Evolutionary conservation across 2,329 filamentous ascomycete species (phyloP), one percentile per base, ranked within the genome.

Genomic region (Aspergillus jensenii): DNA sequence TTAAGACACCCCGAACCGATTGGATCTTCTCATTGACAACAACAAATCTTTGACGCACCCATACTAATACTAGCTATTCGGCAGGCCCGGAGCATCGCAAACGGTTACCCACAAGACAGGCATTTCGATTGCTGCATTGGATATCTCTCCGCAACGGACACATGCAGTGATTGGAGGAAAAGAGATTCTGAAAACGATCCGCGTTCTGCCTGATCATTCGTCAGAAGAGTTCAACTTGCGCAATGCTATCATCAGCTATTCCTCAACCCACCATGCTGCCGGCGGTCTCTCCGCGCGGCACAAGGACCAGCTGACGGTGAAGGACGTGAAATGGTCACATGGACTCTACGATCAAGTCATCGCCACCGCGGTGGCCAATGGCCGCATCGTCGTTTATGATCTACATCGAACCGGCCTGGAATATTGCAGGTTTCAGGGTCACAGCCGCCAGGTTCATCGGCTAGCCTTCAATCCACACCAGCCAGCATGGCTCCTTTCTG

Each of bases 301-400:
- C 68, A 81, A 83, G 61, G 82, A 86, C 59, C 83, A 83, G 59
- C 77, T 87, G 61, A 83, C 84, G 54, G 84, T 87, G 62, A 84
- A 84, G 60, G 86, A 88, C 71, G 86, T 88, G 31, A 87, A 87
- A 62, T 88, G 86, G 86, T 87, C 86, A 52, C 85, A 87, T 73
- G 82, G 84, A 59, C 79, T 80, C 53, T 86, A 81, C 68, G 81
- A 81, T 65, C 81, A 82, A 59, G 82, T 82, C 64, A 84, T 88
- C 62, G 85, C 85, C 40, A 87, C 85, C 11, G 86, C 86, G 25
- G 86, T 84, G 23, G 82, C 82, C 52, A 87, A 86, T 73, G 86
- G 86, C 61, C 85, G 86, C 65, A 84, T 88, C 68, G 82, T 87
- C 53, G 72, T 88, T 57, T 88, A 88, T 70, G 85, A 88, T 73